Evolutionary conservation across 768 basidiomycete species (phyloP).

Genomic region (Postia placenta): DNA sequence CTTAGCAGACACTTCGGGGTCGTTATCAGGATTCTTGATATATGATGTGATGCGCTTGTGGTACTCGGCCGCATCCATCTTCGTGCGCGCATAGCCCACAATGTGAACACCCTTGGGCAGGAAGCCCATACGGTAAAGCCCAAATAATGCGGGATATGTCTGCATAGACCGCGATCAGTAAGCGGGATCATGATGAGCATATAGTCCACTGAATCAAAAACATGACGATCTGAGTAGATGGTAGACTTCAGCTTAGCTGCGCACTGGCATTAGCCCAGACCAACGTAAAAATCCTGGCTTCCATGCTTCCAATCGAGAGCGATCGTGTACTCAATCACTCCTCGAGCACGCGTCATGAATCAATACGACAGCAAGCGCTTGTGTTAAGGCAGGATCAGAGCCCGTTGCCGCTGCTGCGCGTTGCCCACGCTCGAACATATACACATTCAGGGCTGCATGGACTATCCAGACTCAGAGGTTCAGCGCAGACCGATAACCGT

Average conservation of each 20-base stretch:
- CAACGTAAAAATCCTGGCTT: no score
- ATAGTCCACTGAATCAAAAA: no score
- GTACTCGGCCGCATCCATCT: slow-evolving; percentile 84
- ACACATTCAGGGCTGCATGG: no score
- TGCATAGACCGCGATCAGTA: slow-evolving; percentile 23
- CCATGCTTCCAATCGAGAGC: neutral
- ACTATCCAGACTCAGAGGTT: no score
- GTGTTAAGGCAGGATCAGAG: neutral
- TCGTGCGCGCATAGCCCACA: slow-evolving; percentile 94
- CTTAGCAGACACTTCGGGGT: slow-evolving; percentile 47
- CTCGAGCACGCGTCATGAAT: neutral
- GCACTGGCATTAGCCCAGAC: no score
- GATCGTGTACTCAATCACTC: neutral
- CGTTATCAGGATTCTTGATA: slow-evolving; percentile 73
- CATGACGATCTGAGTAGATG: no score
- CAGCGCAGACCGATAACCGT: no score
- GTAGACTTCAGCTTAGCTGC: no score
- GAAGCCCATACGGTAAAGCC: slow-evolving; percentile 72
- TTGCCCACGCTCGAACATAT: no score
- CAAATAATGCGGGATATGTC: slow-evolving; percentile 96
- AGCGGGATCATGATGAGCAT: no score
- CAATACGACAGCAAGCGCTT: neutral
- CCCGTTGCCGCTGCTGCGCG: no score
- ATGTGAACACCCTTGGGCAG: slow-evolving; percentile 84
- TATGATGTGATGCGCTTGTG: slow-evolving; percentile 78